phyloP scores from a whole-genome alignment of 1,284 basidiomycete genomes.

The Naganishia albida region DNA sequence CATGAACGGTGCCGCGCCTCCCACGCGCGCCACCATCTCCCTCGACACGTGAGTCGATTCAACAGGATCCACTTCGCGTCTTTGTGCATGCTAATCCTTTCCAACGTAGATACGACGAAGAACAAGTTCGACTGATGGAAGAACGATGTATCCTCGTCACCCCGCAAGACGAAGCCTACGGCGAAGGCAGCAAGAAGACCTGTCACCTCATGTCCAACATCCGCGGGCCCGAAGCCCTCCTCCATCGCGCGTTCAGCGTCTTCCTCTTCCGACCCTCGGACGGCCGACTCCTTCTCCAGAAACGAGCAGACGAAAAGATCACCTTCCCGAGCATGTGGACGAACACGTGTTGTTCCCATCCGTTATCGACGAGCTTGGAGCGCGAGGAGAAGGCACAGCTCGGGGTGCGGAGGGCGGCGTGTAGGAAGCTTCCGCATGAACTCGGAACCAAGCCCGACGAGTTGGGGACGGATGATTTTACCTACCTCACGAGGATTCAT shows the following conservation, averaged over 20 bases:
- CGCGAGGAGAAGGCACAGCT: constrained; percentile 75
- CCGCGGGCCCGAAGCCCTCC: constrained; percentile 70
- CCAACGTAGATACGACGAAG: constrained; percentile 49
- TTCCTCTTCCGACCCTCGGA: constrained; percentile 94
- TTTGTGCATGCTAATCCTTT: too few relatives aligned
- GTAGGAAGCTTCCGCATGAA: constrained; percentile 95
- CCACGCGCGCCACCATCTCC: constrained; percentile 34
- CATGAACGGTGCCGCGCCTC: neutral
- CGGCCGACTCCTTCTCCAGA: constrained; percentile 92
- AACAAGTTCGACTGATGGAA: constrained; percentile 80
- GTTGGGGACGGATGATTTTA: constrained; percentile 81
- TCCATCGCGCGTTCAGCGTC: constrained; percentile 97
- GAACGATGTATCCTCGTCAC: constrained; percentile 96
- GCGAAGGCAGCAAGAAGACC: constrained; percentile 91
- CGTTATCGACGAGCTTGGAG: constrained; percentile 73
- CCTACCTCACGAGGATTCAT: constrained; percentile 95
- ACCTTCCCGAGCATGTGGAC: constrained; percentile 99
- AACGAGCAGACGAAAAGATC: constrained; percentile 95
- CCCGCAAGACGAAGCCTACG: constrained; percentile 81
- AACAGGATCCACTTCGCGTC: too few relatives aligned
- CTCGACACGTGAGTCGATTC: constrained; percentile 39
- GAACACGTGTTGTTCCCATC: constrained; percentile 99
- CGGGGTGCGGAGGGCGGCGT: constrained; percentile 84
- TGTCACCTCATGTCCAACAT: constrained; percentile 99
- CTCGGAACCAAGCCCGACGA: constrained; percentile 81